Percentiles rank a stretch among this genome's conserved stretches.
These are phyloP conservation scores for Pouteria campechiana DNA, from an alignment of 179 eudicot species.

Conservation along the genomic window DNA sequence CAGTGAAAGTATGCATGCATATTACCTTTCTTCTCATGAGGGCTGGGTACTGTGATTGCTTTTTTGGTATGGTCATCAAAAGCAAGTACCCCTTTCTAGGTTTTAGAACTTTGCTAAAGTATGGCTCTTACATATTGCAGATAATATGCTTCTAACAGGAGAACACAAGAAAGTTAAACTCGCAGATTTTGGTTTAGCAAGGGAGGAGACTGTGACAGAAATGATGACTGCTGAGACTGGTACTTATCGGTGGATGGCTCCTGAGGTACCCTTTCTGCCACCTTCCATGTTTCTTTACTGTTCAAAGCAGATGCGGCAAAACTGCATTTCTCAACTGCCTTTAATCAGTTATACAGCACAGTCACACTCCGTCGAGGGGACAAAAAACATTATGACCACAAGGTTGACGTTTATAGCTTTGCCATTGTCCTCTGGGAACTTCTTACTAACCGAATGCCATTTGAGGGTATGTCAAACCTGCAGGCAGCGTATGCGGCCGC, in stretches of 20 bases:
- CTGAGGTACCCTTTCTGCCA: too few species aligned
- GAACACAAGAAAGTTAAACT: conserved; percentile 24
- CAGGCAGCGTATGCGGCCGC: conserved; percentile 99
- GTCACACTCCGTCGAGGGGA: conserved; percentile 92
- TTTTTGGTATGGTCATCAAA: too few species aligned
- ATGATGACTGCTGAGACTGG: conserved; percentile 43
- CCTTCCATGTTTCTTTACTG: too few species aligned
- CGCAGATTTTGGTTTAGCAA: conserved; percentile 42
- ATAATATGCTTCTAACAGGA: conserved; percentile 30
- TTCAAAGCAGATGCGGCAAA: too few species aligned
- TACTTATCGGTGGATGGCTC: conserved; percentile 52
- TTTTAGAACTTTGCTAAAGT: too few species aligned
- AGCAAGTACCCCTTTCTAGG: too few species aligned
- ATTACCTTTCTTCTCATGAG: too few species aligned
- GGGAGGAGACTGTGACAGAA: conserved; percentile 26
- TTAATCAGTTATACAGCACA: conserved; percentile 96
- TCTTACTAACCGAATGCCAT: conserved; percentile 76
- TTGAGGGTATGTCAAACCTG: conserved; percentile 97
- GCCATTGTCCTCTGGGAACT: conserved; percentile 98
- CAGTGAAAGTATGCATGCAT: too few species aligned
- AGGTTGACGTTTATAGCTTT: conserved; percentile 93
- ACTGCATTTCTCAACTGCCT: too few species aligned
- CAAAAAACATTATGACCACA: conserved; percentile 93
- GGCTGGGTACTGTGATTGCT: too few species aligned
- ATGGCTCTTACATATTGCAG: too few species aligned